phyloP scores from a whole-genome alignment of 2,329 filamentous ascomycete genomes.

The Xylariales sp. region DNA sequence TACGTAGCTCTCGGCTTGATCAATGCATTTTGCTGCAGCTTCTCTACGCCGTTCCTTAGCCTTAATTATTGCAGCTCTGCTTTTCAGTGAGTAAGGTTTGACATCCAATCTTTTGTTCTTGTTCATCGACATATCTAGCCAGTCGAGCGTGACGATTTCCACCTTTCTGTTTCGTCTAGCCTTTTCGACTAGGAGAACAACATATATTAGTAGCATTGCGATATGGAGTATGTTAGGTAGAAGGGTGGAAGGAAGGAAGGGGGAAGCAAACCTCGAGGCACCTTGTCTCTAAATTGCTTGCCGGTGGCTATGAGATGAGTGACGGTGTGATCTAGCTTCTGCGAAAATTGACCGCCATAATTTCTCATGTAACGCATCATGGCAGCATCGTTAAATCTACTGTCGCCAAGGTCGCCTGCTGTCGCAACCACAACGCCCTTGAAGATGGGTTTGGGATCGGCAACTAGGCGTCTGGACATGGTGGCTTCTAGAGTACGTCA shows the following conservation, averaged over 20 bases:
- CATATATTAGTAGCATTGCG: neutral
- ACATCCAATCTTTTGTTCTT: constrained; percentile 20
- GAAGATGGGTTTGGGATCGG: constrained; percentile 37
- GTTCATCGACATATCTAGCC: constrained; percentile 45
- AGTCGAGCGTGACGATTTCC: constrained; percentile 44
- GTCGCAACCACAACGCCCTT: constrained; percentile 49
- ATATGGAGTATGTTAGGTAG: too few relatives aligned
- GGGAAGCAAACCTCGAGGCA: constrained; percentile 27
- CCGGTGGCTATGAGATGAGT: constrained; percentile 71
- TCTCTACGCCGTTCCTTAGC: constrained; percentile 31
- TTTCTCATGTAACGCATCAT: constrained; percentile 61
- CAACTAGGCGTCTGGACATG: too few relatives aligned
- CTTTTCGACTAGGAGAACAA: constrained; percentile 26
- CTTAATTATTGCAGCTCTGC: constrained; percentile 26
- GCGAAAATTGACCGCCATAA: constrained; percentile 56
- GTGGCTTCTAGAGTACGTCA: too few relatives aligned
- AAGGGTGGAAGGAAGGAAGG: neutral
- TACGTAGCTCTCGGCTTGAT: constrained; percentile 35
- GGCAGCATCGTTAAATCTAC: constrained; percentile 44
- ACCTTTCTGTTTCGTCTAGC: constrained; percentile 31
- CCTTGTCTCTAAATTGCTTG: constrained; percentile 51
- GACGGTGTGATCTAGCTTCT: constrained; percentile 45
- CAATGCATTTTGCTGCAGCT: constrained; percentile 24
- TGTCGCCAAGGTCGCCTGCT: constrained; percentile 50
- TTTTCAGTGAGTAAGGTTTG: constrained; percentile 39